Base-by-base conservation (phyloP, 2,329 filamentous ascomycete genomes). In the Paradendryphiella salina region DNA sequence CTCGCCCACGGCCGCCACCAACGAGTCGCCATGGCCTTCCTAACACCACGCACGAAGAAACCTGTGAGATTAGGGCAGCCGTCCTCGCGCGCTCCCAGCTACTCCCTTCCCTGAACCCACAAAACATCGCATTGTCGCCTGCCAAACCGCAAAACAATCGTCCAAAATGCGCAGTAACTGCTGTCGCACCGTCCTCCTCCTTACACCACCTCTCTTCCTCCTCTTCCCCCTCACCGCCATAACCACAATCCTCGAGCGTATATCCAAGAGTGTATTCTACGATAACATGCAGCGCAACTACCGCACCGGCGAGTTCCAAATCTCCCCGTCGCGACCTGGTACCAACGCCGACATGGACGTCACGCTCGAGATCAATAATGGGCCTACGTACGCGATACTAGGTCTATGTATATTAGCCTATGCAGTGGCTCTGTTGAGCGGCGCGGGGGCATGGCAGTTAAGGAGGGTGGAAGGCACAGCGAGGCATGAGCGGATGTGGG, bases 381-480 rank as follows among this genome's bases (percentile, higher is more conserved):
- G 31, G 2, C 61, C 67, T 1, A 54, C 50, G 1, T 18, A 52
- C 17, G 60, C 60, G 5, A 59, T 65, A 44, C 41, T 69, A 0
- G 59, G 59, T 1, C 29, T 61, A 15, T 57, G 57, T 28, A 32
- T 60, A 5, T 32, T 63, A 8, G 63, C 58, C 0, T 56, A 59
- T 21, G 18, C 60, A 6, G 57, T 66, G 3, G 46, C 56, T n/a
- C 52, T 56, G 17, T 21, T 71, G 7, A 57, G 53, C 8, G 40
- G 43, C 2, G 63, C 63, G 21, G 67, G 60, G 0, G 61, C 66
- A 39, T 71, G 66, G 67, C 67, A 71, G 35, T 40, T 71, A 50
- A 50, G 61, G n/a, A 58, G 58, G 11, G 52, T 66, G 2, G 56
- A 69, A 40, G 68, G 66, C 18, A 62, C 51, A 13, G 51, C 52